Evolutionary conservation across 306 rosid genomes (phyloP).

Genomic region (Chamaecrista fasciculata): DNA sequence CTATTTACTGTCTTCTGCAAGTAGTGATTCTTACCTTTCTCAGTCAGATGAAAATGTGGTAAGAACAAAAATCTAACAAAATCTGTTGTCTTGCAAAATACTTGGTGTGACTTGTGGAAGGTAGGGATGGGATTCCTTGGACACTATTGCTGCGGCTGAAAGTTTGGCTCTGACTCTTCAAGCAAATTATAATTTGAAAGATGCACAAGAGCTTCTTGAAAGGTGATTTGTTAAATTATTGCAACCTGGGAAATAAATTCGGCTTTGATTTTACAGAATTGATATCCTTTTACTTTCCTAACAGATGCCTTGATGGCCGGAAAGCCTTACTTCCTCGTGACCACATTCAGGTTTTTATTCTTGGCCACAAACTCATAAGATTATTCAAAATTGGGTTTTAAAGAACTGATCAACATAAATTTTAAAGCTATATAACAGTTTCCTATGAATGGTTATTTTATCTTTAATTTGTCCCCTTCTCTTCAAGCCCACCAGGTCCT

Average conservation of each 20-base stretch:
- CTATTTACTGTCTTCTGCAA: constrained; percentile 24
- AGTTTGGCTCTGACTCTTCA: constrained; percentile 69
- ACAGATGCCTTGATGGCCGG: constrained; percentile 72
- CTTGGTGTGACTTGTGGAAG: constrained; percentile 21
- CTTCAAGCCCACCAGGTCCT: neutral
- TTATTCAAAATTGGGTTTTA: neutral
- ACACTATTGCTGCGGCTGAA: constrained; percentile 71
- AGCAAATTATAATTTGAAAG: constrained; percentile 52
- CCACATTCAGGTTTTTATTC: constrained; percentile 66
- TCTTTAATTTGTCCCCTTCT: neutral
- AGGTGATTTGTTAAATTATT: constrained; percentile 44
- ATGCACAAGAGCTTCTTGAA: constrained; percentile 80
- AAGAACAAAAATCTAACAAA: neutral
- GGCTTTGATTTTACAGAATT: constrained; percentile 11
- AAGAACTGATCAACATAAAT: neutral
- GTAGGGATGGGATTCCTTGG: constrained; percentile 86
- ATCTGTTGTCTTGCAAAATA: constrained; percentile 17
- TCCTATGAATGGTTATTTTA: neutral
- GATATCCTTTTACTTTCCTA: constrained; percentile 13
- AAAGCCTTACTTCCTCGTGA: constrained; percentile 60
- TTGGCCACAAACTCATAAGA: neutral
- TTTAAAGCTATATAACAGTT: neutral
- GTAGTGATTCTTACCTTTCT: constrained; percentile 5
- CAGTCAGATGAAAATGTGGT: constrained; percentile 24
- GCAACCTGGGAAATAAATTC: neutral